phyloP scores from a whole-genome alignment of 2,329 filamentous ascomycete genomes.

The Paraphaeosphaeria minitans region DNA sequence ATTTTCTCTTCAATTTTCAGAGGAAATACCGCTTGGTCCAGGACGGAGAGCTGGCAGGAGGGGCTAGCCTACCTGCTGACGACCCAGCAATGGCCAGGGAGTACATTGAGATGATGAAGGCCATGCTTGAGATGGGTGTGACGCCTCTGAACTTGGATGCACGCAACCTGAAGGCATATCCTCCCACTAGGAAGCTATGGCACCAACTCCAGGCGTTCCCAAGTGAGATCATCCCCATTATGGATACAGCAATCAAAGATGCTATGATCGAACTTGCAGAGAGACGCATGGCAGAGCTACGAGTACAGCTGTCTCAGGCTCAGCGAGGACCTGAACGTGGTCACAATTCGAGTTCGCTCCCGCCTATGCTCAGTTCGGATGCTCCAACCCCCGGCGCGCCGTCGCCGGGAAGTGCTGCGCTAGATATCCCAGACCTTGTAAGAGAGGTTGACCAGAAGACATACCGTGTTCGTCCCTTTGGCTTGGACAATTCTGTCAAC shows the following conservation, averaged over 20 bases:
- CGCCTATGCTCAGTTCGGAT: conserved; percentile 81
- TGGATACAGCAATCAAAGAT: conserved; percentile 95
- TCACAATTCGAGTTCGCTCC: conserved; percentile 70
- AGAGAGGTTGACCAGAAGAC: conserved; percentile 78
- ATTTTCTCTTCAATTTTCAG: conserved; percentile 90
- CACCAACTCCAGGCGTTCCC: conserved; percentile 94
- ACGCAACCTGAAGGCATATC: conserved; percentile 88
- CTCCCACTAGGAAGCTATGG: conserved; percentile 90
- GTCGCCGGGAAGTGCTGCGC: conserved; percentile 44
- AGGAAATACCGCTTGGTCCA: conserved; percentile 92
- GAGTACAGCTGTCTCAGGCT: conserved; percentile 61
- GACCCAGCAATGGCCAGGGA: conserved; percentile 77
- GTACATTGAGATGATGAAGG: conserved; percentile 83
- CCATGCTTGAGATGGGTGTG: conserved; percentile 86
- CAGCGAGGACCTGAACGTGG: conserved; percentile 54
- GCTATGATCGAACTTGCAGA: conserved; percentile 88
- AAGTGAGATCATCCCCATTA: conserved; percentile 92
- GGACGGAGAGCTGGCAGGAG: conserved; percentile 78
- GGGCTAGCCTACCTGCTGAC: conserved; percentile 68
- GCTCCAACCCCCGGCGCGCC: conserved; percentile 54
- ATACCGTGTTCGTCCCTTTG: conserved; percentile 89
- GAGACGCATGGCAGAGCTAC: conserved; percentile 74
- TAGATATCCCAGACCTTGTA: conserved; percentile 69
- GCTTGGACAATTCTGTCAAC: conserved; percentile 84
- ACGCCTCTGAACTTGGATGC: conserved; percentile 87